Base-by-base conservation (phyloP, 345 rosid species). In the Salix dunnii region DNA sequence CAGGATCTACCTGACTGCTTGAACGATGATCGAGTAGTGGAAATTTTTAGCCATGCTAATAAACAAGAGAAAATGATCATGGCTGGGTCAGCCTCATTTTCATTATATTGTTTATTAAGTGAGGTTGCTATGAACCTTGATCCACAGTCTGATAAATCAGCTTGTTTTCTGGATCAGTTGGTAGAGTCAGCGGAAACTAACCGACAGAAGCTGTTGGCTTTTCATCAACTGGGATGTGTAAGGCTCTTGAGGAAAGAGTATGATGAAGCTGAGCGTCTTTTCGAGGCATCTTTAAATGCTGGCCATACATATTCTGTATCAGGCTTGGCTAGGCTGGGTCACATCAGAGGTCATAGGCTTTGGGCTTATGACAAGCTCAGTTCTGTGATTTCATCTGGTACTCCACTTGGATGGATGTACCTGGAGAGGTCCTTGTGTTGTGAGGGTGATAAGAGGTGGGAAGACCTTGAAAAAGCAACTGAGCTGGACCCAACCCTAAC, bases 371-470 rank as follows among this genome's bases (percentile, higher is more conserved):
- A 96, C 82, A 92, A 87, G 82, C 90, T 96, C 74, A 91, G 85
- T 87, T 90, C 91, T 9, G 86, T 92, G 62, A 90, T 93, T 75
- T 88, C 97, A 69, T 89, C 98, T 25, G 68, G 65, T 73, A 80
- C 86, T 31, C 91, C 91, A 0, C 89, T 89, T 2, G 99, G 98
- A 49, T 93, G 99, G 98, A 93, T 96, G 98, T 89, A 96, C 79
- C 97, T 89, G 72, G 99, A 96, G 84, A 91, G 99, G 84, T 96
- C 99, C 65, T 73, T 93, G 36, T 96, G 87, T 71, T 92, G 90
- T 80, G 99, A 96, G 67, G 92, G 90, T 38, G 88, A 88, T 65
- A 88, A 87, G 83, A 96, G 84, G 72, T 88, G 81, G 88, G 95
- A 92, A 80, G 97, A 96, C 88, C 97, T 96, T 27, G 90, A 73